These are phyloP conservation scores for Colletotrichum sp. DNA, from an alignment of 2,329 filamentous ascomycete genomes.

Conservation along the genomic window DNA sequence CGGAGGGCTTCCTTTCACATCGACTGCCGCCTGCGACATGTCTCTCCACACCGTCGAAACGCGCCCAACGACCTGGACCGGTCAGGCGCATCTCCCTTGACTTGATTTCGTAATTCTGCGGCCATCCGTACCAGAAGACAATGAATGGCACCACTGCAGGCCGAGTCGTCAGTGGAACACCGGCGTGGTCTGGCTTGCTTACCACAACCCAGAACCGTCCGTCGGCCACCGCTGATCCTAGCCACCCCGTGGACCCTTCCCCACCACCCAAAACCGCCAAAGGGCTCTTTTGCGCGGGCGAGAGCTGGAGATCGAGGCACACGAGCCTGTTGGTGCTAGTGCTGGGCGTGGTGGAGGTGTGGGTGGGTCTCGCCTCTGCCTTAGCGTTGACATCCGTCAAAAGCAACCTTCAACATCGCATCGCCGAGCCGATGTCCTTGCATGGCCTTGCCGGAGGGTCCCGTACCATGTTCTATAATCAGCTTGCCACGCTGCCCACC, in stretches of 20 bases:
- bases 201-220: neutral
- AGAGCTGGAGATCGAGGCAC: neutral
- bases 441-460: neutral
- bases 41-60: neutral
- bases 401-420: neutral
- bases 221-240: slow-evolving; percentile 5
- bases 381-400: neutral
- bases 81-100: neutral
- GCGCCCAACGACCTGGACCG: neutral
- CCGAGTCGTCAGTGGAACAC: neutral
- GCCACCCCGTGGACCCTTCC: neutral
- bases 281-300: neutral
- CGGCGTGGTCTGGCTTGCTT: neutral
- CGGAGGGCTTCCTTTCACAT: neutral
- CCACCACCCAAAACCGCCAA: neutral
- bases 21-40: neutral
- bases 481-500: neutral
- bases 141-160: neutral
- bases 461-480: neutral
- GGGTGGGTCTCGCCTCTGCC: neutral
- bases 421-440: slow-evolving; percentile 12
- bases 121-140: neutral
- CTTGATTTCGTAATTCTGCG: neutral
- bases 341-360: neutral
- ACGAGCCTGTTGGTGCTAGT: neutral